Evolutionary conservation across 2,329 filamentous ascomycete species (phyloP).

Genomic region (Coccinonectria pachysandricola): DNA sequence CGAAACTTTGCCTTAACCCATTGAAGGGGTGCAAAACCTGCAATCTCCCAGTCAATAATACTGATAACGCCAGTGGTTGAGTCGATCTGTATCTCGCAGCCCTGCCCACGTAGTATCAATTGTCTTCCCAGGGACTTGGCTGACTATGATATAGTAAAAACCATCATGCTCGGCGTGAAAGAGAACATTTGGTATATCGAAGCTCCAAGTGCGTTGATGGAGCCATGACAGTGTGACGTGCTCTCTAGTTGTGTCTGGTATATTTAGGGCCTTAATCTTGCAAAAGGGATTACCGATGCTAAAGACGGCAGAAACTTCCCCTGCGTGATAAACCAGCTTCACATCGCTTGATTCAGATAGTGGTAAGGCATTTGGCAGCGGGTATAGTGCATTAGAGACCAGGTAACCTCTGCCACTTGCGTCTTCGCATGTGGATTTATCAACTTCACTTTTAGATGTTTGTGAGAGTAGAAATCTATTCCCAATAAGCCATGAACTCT

Average conservation of each 20-base stretch:
- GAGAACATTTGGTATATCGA: background rate
- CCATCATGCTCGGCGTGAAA: background rate
- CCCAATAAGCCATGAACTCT: no score
- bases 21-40: conserved; percentile 9
- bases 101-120: background rate
- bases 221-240: background rate
- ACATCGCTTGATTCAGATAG: background rate
- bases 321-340: background rate
- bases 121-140: background rate
- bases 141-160: background rate
- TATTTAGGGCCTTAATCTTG: background rate
- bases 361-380: background rate
- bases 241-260: background rate
- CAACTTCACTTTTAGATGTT: no score
- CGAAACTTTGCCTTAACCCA: conserved; percentile 5
- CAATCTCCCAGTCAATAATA: conserved; percentile 13
- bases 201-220: background rate
- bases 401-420: background rate
- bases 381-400: background rate
- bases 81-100: conserved; percentile 4
- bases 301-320: background rate
- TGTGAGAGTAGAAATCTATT: no score
- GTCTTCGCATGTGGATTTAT: no score
- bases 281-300: background rate
- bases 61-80: conserved; percentile 4